Base-by-base conservation (phyloP, 2,329 filamentous ascomycete species). In the Colletotrichum orbiculare region DNA sequence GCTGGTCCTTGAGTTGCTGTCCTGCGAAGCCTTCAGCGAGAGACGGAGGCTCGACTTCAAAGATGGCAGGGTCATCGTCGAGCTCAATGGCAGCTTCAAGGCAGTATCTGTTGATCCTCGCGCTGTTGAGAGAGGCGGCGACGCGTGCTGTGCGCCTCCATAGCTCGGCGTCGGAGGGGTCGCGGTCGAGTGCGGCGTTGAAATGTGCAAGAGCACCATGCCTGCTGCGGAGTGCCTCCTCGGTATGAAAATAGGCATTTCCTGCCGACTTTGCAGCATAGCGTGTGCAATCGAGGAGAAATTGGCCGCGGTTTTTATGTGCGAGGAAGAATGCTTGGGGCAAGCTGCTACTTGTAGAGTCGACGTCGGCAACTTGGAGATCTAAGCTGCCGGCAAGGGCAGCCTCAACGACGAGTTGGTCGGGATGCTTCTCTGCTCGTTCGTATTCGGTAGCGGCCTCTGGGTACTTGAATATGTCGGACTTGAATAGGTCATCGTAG, bases 221-320 rank as follows among this genome's bases (percentile, higher is more conserved):
- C 10, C 81, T 82, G 6, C 76, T 76, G 2, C 73, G 69, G 12
- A 76, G 70, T 3, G 81, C 75, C 3, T 75, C 74, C 4, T 76
- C 68, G n/a, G 79, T 75, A 8, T 75, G 71, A 15, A 83, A 76
- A 8, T 78, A 74, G 13, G 74, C 69, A 13, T 67, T 64, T 6
- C 70, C 67, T 9, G 71, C 65, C 3, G 70, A 67, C 37, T 79
- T 79, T 10, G 80, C 75, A 50, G 79, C 83, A 76, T 87, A 80
- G 70, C 83, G 89, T 69, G 91, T 87, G 63, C 80, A 82, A 74
- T 99, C 95, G n/a, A 99, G 82, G 63, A 91, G 82, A 73, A 97
- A 97, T 73, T 98, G 93, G 46, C 94, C 96, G 78, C 95, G 90
- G 71, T 98, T 99, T 77, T 98, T 99, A 82, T 96, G 93, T 1